Conservation (phyloP, 2,329 filamentous ascomycete species). For the Elsinoe australis region DNA sequence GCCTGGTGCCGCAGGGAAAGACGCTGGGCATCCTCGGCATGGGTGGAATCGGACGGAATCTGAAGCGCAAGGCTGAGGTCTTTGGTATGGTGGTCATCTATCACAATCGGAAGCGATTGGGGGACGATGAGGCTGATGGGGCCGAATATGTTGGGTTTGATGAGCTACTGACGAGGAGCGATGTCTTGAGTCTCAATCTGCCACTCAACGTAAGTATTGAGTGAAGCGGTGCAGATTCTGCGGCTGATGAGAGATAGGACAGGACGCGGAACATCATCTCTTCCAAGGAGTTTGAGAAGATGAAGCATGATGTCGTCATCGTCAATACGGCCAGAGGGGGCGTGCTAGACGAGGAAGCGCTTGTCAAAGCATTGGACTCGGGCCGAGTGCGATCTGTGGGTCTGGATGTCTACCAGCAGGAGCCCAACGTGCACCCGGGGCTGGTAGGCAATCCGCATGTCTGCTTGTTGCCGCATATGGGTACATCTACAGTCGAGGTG, state of each 20-base stretch:
- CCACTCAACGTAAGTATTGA: conserved; percentile 62
- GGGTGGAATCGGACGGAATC: conserved; percentile 74
- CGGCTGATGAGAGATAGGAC: conserved; percentile 33
- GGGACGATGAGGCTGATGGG: conserved; percentile 47
- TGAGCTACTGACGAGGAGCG: conserved; percentile 59
- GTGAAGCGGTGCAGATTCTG: not conserved
- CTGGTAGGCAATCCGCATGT: conserved; percentile 63
- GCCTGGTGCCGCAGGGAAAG: conserved; percentile 73
- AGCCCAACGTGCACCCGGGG: conserved; percentile 66
- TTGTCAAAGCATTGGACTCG: conserved; percentile 62
- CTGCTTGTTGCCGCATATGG: conserved; percentile 76
- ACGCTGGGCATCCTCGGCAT: conserved; percentile 74
- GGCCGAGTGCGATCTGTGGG: conserved; percentile 65
- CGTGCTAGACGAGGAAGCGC: conserved; percentile 71
- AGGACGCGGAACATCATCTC: conserved; percentile 70
- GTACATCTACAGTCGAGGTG: conserved; percentile 65
- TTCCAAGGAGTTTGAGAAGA: conserved; percentile 59
- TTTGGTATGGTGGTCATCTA: conserved; percentile 73
- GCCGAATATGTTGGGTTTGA: conserved; percentile 67
- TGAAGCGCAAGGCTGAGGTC: conserved; percentile 64
- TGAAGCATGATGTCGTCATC: conserved; percentile 70
- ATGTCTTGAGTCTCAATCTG: conserved; percentile 72
- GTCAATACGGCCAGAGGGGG: conserved; percentile 78
- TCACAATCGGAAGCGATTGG: conserved; percentile 60
- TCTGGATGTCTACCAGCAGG: conserved; percentile 75